phyloP scores from a whole-genome alignment of 2,329 filamentous ascomycete genomes.

The Epichloe gansuensis region DNA sequence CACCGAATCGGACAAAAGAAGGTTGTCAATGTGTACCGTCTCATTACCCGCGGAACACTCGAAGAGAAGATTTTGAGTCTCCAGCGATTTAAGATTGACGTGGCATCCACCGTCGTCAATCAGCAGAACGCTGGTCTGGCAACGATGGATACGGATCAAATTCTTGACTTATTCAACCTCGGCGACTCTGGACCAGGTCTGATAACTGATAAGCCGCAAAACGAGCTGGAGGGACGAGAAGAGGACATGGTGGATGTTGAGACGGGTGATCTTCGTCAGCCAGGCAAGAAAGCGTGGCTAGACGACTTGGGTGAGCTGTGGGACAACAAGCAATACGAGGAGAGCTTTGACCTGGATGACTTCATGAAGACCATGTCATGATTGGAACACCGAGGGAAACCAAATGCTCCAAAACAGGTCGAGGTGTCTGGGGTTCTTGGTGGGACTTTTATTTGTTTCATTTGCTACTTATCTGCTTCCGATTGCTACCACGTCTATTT shows the following conservation, averaged over 20 bases:
- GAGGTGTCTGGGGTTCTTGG: not conserved
- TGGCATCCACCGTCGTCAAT: conserved; percentile 95
- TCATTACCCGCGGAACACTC: conserved; percentile 88
- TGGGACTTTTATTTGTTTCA: not conserved
- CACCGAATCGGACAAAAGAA: conserved; percentile 99
- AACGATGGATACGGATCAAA: conserved; percentile 98
- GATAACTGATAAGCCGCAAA: conserved; percentile 47
- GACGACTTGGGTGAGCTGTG: conserved; percentile 93
- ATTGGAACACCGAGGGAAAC: not conserved
- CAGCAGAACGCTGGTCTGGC: conserved; percentile 91
- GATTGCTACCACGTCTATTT: not conserved
- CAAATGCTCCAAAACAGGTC: too few relatives aligned
- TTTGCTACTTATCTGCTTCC: not conserved
- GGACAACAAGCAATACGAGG: conserved; percentile 96
- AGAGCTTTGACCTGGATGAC: conserved; percentile 91
- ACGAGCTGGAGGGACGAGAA: conserved; percentile 49
- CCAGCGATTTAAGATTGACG: conserved; percentile 98
- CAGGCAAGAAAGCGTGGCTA: conserved; percentile 90
- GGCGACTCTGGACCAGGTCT: conserved; percentile 62
- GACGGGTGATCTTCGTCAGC: conserved; percentile 83
- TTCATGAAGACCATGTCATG: conserved; percentile 89
- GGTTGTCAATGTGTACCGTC: conserved; percentile 95
- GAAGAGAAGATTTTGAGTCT: conserved; percentile 98
- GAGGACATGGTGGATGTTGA: conserved; percentile 90
- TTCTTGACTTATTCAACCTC: conserved; percentile 90